Evolutionary conservation across 495 filamentous ascomycete genomes (phyloP), one percentile per base, ranked within the genome.

Genomic region (Trichocladium uniseriatum): DNA sequence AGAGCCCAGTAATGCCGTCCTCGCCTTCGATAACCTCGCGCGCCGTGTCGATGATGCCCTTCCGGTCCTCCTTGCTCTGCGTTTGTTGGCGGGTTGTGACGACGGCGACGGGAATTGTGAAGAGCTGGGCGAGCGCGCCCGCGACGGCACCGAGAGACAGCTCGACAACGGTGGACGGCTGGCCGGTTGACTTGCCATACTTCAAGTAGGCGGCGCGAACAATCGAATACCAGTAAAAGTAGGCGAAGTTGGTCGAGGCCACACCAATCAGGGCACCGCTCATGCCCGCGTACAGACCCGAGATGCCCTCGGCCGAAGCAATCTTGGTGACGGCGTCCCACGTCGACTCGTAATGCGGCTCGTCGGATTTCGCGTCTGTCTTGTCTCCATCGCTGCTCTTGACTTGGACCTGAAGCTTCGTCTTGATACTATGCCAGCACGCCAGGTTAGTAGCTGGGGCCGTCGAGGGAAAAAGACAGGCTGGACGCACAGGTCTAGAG

Each of bases 211-310:
- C 69, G 11, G 78, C 79, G 37, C 92, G 83, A 13, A 96, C 88
- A 15, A 89, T 65, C 18, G 87, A 90, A 67, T 99, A 97, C 92
- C 92, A 99, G 73, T 97, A 99, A 62, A 99, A 99, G 69, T 99
- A 99, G 51, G 92, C 92, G 62, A 99, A 99, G 64, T 99, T 99
- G 48, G 89, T 97, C 13, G 89, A 95, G 7, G 88, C 91, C 13
- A 97, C 94, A 37, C 92, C 92, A 15, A 96, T 68, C 10, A 99
- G 74, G 6, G 88, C 79, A 15, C 94, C 90, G 40, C 76, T 69
- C 60, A 99, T 89, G 41, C 92, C 92, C 37, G 86, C 80, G 60
- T 97, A 99, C 19, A 99, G 78, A 2, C 94, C 92, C 14, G 66
- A 52, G 14, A 92, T 31, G 13, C 92, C 94, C 40, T 96, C 91